These are phyloP conservation scores for Pascua guehoae DNA, from an alignment of 1,284 basidiomycete species.

Conservation along the genomic window DNA sequence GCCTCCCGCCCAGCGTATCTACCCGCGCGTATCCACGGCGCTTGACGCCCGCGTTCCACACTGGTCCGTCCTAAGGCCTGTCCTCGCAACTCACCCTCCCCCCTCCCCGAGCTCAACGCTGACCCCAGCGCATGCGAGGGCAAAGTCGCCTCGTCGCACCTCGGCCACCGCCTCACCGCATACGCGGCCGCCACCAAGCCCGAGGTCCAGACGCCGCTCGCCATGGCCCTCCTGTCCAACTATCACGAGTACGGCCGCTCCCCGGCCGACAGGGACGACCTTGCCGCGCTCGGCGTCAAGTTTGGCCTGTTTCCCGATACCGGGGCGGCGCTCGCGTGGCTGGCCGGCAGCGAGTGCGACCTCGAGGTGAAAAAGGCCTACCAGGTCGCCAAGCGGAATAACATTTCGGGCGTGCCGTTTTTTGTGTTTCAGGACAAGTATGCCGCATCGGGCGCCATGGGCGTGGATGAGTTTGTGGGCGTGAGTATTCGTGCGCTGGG, in stretches of 20 bases:
- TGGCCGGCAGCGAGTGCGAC: conserved; percentile 36
- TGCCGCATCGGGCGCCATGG: conserved; percentile 50
- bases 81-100: not conserved
- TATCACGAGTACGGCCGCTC: conserved; percentile 49
- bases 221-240: conserved; percentile 38
- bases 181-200: conserved; percentile 39
- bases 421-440: conserved; percentile 49
- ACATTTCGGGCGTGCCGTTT: conserved; percentile 53
- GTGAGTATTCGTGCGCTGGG: conserved; percentile 26
- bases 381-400: conserved; percentile 33
- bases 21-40: not conserved
- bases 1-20: too few relatives aligned
- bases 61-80: not conserved
- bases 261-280: conserved; percentile 35
- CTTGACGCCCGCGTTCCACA: too few relatives aligned
- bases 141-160: conserved; percentile 42
- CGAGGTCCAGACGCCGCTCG: conserved; percentile 36
- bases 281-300: conserved; percentile 42
- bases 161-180: conserved; percentile 46
- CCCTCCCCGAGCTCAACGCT: not conserved
- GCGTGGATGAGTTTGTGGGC: conserved; percentile 52
- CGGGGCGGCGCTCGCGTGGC: conserved; percentile 32
- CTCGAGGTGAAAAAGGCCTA: conserved; percentile 41
- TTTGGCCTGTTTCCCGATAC: conserved; percentile 41
- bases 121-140: conserved; percentile 36